These are phyloP conservation scores for Eucalyptus tenuipes DNA, from an alignment of 345 rosid genomes.

Conservation along the genomic window DNA sequence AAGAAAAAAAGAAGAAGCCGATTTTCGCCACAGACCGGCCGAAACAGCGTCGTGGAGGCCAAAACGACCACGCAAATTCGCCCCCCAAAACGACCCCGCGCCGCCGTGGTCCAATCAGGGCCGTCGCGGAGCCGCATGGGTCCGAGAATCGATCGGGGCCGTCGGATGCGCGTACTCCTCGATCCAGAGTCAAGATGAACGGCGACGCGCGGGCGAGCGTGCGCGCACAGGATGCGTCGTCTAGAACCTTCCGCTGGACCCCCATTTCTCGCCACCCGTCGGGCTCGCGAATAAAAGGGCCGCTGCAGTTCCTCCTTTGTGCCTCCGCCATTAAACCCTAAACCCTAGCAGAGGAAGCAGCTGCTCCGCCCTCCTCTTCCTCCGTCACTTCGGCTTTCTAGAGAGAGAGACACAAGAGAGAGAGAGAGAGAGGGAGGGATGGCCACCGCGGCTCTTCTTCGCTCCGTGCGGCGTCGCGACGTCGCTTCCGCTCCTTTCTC, in stretches of 20 bases:
- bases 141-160: neutral
- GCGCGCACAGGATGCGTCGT: neutral
- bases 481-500: slow-evolving; percentile 42
- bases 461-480: slow-evolving; percentile 63
- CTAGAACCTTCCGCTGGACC: neutral
- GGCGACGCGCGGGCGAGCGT: too few species aligned
- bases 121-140: neutral
- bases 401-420: neutral
- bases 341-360: neutral
- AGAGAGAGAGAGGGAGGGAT: slow-evolving; percentile 4
- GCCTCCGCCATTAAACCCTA: neutral
- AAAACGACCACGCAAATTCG: neutral
- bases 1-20: neutral
- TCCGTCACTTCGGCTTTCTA: neutral
- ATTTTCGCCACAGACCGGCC: neutral
- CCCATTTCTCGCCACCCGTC: neutral
- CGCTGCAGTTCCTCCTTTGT: too few species aligned
- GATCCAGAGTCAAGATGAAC: neutral
- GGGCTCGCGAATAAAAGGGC: neutral
- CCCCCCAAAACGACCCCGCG: neutral
- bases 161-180: neutral
- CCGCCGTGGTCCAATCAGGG: neutral
- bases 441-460: slow-evolving; percentile 61
- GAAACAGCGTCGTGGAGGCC: neutral
- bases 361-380: neutral